Base-by-base conservation (phyloP, 1,284 basidiomycete genomes). In the Peniophora sp. region DNA sequence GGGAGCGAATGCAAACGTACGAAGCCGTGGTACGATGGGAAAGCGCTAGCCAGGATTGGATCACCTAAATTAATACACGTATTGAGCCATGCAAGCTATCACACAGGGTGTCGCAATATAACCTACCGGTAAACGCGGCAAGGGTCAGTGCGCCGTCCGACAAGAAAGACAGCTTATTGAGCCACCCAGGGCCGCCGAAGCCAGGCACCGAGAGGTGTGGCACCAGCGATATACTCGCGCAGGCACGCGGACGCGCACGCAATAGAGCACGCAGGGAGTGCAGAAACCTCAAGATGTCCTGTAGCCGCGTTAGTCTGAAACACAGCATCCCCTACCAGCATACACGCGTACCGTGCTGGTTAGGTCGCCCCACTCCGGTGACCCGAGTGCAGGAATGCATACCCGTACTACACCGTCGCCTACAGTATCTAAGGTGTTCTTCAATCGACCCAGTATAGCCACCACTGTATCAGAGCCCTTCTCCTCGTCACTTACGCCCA, bases 1-100 rank as follows among this genome's bases (percentile, higher is more conserved):
- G 93, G 92, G 25, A 94, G 73, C 11, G 78, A 73, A 57, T 87
- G 81, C 25, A 92, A 78, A 45, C 81, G 79, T 17, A 96, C 72
- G 48, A 95, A 69, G 9, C 94, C 94, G 64, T 95, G 89, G 61
- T 93, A 83, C 5, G 83, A 79, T 35, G 91, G 86, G 65, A 94
- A 95, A 81, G 70, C 1, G 76, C 67, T 5, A 6, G 79, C 67
- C 23, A 90, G 69, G 16, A 79, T 72, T 25, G 86, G 85, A 60
- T 91, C 79, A 17, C 73, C 88, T 90, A 59, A 11, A 12, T 6
- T 12, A 32, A 12, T 12, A 32, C 12, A 12, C 27, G 27, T 32
- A 32, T 32, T 32, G 27, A 32, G 27, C 12, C 12, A 32, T 12
- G 12, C 6, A 6, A 32, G 12, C 27, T 32, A 32, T 32, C 5